Base-by-base conservation (phyloP, 1,284 basidiomycete genomes). In the Paramarasmius palmivorus region DNA sequence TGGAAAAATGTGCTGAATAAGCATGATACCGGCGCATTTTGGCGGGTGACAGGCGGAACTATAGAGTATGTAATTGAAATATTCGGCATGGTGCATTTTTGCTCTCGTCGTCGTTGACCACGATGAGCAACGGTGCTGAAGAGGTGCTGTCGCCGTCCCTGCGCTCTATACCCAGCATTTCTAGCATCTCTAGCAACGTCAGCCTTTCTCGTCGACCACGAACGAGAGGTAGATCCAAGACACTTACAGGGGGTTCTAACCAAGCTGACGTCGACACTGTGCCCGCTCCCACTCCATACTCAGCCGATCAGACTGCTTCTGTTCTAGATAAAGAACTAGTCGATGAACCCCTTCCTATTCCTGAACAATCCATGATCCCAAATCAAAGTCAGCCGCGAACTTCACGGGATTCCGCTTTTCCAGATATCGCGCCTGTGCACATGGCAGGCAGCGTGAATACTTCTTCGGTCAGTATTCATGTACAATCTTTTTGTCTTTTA, bases 151-250 rank as follows among this genome's bases (percentile, higher is more conserved):
- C 54, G 15, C 34, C 38, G 32, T 75, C 74, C 25, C 61, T 76
- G 54, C 73, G 73, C 51, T 78, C 76, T 1, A 71, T 78, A 36
- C 69, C 73, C 32, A 78, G 76, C 65, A 75, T 71, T 55, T 72
- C 72, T 32, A 76, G 73, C 60, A 59, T 70, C 44, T 64, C 63
- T 14, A 77, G 75, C 58, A 65, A 63, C 4, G 65, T 66, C 44
- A 73, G 72, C 58, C 76, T 79, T 38, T 66, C 69, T 41, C 73
- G 77, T 49, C 70, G 73, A 26, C 64, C 75, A n/a, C 67, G 76
- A 57, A 76, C 70, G 29, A 67, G 76, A 54, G 65, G 70, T 39
- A 74, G 78, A 61, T 75, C 77, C 39, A 71, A 61, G 59, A 79
- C 77, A 9, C 59, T 75, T 39, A 72, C 72, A 37, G 71, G 49